Conservation (phyloP, 176 grass and related monocot genomes). For the Pontederia paniculata region DNA sequence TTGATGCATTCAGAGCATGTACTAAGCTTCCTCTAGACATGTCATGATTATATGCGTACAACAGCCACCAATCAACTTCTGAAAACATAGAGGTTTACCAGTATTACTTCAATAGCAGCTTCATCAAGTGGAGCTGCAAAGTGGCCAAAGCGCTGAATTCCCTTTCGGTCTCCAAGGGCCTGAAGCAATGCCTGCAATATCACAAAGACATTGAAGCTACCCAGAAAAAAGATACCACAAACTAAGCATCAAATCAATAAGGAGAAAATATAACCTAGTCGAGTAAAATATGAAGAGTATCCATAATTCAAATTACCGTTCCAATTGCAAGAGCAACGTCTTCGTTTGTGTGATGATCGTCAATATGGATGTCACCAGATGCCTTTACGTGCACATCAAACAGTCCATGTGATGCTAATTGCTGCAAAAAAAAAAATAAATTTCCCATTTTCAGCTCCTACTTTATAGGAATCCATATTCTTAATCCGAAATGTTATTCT, state of each 20-base stretch:
- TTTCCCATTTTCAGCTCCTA: no score
- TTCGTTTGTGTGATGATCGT: slow-evolving; percentile 98
- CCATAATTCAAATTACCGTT: slow-evolving; percentile 40
- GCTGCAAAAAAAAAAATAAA: slow-evolving; percentile 28
- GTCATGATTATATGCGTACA: no score
- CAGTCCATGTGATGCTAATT: slow-evolving; percentile 88
- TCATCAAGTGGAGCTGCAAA: slow-evolving; percentile 91
- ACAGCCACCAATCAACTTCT: not conserved
- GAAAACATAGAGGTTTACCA: slow-evolving; percentile 28
- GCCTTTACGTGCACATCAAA: slow-evolving; percentile 84
- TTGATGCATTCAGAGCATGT: no score
- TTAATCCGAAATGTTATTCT: no score
- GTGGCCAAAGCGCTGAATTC: slow-evolving; percentile 83
- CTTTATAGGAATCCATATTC: no score
- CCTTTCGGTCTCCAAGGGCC: slow-evolving; percentile 85
- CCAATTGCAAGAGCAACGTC: slow-evolving; percentile 95
- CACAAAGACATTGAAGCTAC: not conserved
- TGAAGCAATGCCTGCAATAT: slow-evolving; percentile 69
- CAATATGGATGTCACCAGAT: slow-evolving; percentile 84
- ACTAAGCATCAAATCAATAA: slow-evolving; percentile 6
- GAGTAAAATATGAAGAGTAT: not conserved
- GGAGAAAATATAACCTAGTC: slow-evolving; percentile 1
- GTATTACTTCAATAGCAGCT: slow-evolving; percentile 78
- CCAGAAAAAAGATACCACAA: not conserved
- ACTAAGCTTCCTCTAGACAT: no score